These are phyloP conservation scores for Micractinium sp. DNA, from an alignment of 139 green algal genomes.

Conservation along the genomic window DNA sequence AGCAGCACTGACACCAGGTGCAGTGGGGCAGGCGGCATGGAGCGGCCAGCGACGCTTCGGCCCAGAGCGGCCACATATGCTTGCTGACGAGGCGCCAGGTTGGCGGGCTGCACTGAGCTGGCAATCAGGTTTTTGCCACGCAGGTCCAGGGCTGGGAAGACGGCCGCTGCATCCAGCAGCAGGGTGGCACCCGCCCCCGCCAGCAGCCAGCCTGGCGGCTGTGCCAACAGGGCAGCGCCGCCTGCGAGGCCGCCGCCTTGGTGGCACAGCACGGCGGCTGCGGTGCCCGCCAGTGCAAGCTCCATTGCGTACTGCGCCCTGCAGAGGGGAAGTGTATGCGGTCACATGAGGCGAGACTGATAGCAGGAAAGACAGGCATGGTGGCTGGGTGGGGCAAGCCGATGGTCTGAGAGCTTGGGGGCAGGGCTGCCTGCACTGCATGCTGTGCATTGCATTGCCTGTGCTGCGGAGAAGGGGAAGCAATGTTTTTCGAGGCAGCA, in stretches of 20 bases:
- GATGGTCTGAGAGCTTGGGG: neutral
- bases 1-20: constrained; percentile 11
- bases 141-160: constrained; percentile 10
- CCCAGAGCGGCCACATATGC: constrained; percentile 12
- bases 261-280: neutral
- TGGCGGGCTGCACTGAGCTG: neutral
- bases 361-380: neutral
- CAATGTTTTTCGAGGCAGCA: neutral
- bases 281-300: neutral
- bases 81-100: neutral
- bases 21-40: neutral
- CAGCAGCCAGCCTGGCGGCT: neutral
- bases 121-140: neutral
- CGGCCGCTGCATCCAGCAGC: neutral
- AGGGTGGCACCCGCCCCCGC: neutral
- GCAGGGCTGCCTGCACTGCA: neutral
- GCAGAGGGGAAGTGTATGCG: neutral
- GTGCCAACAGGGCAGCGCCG: neutral
- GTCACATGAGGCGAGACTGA: too few species aligned
- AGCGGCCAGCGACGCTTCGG: neutral
- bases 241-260: neutral
- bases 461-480: neutral
- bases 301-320: constrained; percentile 21
- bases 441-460: neutral
- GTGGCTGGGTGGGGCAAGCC: neutral